Percentiles rank a stretch among this genome's conserved stretches.
phyloP scores from a whole-genome alignment of 2,329 filamentous ascomycete genomes.

The Sclerotinia glacialis region DNA sequence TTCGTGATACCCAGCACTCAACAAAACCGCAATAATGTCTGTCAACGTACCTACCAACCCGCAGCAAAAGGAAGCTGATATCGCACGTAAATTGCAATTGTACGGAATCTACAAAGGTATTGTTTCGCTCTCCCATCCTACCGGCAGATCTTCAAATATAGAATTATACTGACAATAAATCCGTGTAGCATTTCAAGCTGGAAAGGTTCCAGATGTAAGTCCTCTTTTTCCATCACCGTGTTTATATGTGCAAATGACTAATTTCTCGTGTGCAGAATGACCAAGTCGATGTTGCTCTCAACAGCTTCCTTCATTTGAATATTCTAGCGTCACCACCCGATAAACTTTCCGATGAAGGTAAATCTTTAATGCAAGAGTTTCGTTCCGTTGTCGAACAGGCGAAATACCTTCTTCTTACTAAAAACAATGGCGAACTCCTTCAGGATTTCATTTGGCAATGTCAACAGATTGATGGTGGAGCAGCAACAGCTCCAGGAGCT shows the following conservation, averaged over 20 bases:
- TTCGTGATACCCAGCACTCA: constrained; percentile 29
- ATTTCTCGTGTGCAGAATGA: constrained; percentile 45
- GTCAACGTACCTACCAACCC: constrained; percentile 38
- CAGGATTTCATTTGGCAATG: constrained; percentile 98
- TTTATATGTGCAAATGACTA: constrained; percentile 21
- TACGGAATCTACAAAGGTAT: constrained; percentile 79
- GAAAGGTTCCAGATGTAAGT: constrained; percentile 75
- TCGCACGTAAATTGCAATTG: constrained; percentile 91
- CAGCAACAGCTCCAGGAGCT: constrained; percentile 59
- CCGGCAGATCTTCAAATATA: background rate
- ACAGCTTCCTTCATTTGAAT: constrained; percentile 75
- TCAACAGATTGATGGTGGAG: constrained; percentile 65
- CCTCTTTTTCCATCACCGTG: background rate
- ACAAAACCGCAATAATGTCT: constrained; percentile 26
- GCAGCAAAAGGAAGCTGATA: constrained; percentile 49
- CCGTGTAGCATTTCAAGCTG: constrained; percentile 70
- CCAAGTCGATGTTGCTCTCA: constrained; percentile 90
- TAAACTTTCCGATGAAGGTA: constrained; percentile 80
- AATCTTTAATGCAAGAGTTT: constrained; percentile 72
- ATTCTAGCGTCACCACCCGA: constrained; percentile 66
- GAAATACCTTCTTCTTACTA: constrained; percentile 80
- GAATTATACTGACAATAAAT: constrained; percentile 35
- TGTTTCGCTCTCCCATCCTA: background rate
- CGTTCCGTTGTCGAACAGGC: constrained; percentile 78
- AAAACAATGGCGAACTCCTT: constrained; percentile 90